phyloP scores from a whole-genome alignment of 2,329 filamentous ascomycete species.

The Ascocoryne sarcoides region DNA sequence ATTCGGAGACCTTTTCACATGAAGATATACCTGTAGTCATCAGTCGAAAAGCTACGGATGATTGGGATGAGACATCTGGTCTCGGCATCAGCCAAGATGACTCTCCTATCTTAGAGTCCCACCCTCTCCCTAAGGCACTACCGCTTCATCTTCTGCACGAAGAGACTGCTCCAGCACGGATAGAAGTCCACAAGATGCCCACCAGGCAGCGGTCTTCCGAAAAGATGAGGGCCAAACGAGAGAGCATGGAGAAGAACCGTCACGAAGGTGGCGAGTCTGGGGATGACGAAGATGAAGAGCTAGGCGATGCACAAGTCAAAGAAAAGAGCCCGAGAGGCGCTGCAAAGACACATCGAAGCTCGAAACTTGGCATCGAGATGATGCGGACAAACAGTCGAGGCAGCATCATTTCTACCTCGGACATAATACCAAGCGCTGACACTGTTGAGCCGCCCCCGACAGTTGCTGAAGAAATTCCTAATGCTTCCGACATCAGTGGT shows the following conservation, averaged over 20 bases:
- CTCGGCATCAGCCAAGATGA: slow-evolving; percentile 65
- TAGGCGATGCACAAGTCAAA: slow-evolving; percentile 46
- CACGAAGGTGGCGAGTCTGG: slow-evolving; percentile 77
- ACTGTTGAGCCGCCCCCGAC: slow-evolving; percentile 22
- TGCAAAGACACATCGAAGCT: slow-evolving; percentile 58
- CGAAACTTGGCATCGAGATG: slow-evolving; percentile 93
- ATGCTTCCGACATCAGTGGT: slow-evolving; percentile 20
- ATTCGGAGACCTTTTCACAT: slow-evolving; percentile 67
- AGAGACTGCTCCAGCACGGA: slow-evolving; percentile 55
- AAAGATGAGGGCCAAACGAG: slow-evolving; percentile 64
- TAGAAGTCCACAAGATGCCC: slow-evolving; percentile 36
- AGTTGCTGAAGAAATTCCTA: slow-evolving; percentile 19
- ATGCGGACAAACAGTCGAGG: slow-evolving; percentile 94
- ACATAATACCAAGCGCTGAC: slow-evolving; percentile 18
- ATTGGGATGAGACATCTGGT: slow-evolving; percentile 73
- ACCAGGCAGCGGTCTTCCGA: slow-evolving; percentile 60
- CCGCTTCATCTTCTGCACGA: slow-evolving; percentile 49
- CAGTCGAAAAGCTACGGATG: slow-evolving; percentile 62
- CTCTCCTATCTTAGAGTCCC: slow-evolving; percentile 27
- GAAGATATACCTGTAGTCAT: slow-evolving; percentile 74
- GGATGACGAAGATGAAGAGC: slow-evolving; percentile 90
- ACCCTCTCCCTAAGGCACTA: slow-evolving; percentile 32
- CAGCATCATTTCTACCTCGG: slow-evolving; percentile 45
- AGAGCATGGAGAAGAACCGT: slow-evolving; percentile 63
- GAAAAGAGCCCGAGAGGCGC: slow-evolving; percentile 40